Conservation (phyloP, 2,329 filamentous ascomycete genomes). For the Clathrospora elynae region DNA sequence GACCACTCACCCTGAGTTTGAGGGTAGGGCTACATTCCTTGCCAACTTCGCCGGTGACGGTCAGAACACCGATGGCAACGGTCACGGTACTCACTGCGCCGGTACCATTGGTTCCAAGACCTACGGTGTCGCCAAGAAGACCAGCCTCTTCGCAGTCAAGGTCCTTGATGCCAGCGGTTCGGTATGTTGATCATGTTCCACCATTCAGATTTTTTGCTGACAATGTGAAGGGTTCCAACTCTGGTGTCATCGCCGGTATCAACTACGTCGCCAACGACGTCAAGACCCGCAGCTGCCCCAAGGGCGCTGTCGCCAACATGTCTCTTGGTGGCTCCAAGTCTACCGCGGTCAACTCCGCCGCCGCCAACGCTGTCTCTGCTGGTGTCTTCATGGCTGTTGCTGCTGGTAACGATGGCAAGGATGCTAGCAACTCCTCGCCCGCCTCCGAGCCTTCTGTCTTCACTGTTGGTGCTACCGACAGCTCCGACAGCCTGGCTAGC, state of each 20-base stretch:
- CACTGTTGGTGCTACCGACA: constrained; percentile 51
- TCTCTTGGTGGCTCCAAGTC: constrained; percentile 49
- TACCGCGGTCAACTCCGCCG: constrained; percentile 47
- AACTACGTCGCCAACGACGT: constrained; percentile 44
- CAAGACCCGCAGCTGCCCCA: constrained; percentile 43
- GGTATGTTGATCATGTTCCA: constrained; percentile 30
- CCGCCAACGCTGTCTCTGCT: constrained; percentile 41
- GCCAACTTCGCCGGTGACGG: constrained; percentile 47
- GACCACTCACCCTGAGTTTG: constrained; percentile 56
- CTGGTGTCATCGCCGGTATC: constrained; percentile 49
- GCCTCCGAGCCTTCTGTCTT: constrained; percentile 47
- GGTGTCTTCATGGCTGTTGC: constrained; percentile 51
- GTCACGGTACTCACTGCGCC: constrained; percentile 49
- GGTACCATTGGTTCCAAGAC: constrained; percentile 47
- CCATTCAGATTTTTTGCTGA: constrained; percentile 12
- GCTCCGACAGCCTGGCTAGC: constrained; percentile 40
- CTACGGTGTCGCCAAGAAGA: constrained; percentile 49
- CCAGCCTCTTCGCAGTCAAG: constrained; percentile 50
- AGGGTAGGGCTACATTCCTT: constrained; percentile 47
- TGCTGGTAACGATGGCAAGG: constrained; percentile 46
- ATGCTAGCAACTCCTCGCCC: constrained; percentile 45
- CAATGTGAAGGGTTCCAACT: constrained; percentile 45
- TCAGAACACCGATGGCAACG: constrained; percentile 45
- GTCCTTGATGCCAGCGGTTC: constrained; percentile 45
- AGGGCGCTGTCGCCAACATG: constrained; percentile 47